Percentiles rank a stretch among this genome's conserved stretches.
Conservation (phyloP, 768 basidiomycete genomes). For the Mycena maculata region DNA sequence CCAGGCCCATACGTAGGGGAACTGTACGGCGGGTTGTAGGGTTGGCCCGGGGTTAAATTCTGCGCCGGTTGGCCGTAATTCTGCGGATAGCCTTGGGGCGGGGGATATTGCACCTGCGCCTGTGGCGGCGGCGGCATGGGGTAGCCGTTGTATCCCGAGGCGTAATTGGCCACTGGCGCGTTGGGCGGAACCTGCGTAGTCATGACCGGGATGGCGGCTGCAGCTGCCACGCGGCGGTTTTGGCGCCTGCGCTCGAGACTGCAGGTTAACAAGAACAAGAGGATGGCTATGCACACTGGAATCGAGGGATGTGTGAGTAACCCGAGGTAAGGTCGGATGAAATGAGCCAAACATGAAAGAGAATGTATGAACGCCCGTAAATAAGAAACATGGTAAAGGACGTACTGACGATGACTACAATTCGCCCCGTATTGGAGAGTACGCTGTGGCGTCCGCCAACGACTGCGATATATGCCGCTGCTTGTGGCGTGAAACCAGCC, state of each 20-base stretch:
- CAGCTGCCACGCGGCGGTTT: not conserved
- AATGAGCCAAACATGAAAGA: too few relatives aligned
- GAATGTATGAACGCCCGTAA: too few relatives aligned
- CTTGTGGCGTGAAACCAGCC: not conserved
- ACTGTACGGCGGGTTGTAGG: not conserved
- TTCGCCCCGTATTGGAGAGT: not conserved
- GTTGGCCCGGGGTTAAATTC: not conserved
- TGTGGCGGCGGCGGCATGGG: not conserved
- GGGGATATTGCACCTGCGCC: not conserved
- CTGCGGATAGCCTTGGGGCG: conserved; percentile 4
- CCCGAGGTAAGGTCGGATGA: too few relatives aligned
- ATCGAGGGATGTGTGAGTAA: not conserved
- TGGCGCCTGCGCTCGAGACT: conserved; percentile 9
- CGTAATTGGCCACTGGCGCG: not conserved
- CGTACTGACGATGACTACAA: conserved; percentile 17
- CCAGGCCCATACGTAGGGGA: conserved; percentile 1
- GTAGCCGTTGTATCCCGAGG: conserved; percentile 9
- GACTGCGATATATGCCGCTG: not conserved
- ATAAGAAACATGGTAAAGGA: not conserved
- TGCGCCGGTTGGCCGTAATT: not conserved
- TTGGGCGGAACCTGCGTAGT: too few relatives aligned
- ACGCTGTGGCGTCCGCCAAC: not conserved
- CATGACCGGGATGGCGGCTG: not conserved
- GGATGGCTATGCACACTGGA: conserved; percentile 7
- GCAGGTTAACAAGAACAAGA: conserved; percentile 10